Base-by-base conservation (phyloP, 2,329 filamentous ascomycete species). In the Teratosphaeria pseudoeucalypti region DNA sequence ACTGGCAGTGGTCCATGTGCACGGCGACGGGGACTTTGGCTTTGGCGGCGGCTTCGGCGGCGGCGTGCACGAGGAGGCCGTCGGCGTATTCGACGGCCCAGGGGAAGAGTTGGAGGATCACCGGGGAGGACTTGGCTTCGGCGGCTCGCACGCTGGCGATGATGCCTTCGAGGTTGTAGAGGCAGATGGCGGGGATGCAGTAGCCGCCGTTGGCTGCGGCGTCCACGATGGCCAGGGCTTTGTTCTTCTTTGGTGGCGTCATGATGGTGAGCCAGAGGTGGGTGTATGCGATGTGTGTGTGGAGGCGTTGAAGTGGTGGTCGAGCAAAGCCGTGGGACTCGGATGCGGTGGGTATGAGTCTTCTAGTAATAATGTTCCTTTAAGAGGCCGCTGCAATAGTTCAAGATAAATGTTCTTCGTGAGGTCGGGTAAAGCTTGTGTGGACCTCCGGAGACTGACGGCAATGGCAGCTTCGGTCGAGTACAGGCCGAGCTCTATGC, bases 81-180 rank as follows among this genome's bases (percentile, higher is more conserved):
- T 81, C 79, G 3, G 85, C 84, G 74, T 86, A 89, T 63, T 84
- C 76, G 56, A 89, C 79, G 0, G 86, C 85, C 86, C 86, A 89
- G 19, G 86, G 87, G 73, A 90, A 90, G 65, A 89, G 82, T 34
- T 87, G 82, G 65, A 89, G 83, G 77, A 89, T 88, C 61, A 85
- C 81, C 0, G 87, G 85, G 0, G 85, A 86, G 55, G 77, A 77
- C 62, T 85, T 85, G 26, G 81, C 79, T 74, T 89, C 85, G 60
- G 86, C 86, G 10, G 86, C 86, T 65, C 81, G 81, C 55, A 89
- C 83, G 2, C 83, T 85, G 1, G 85, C 86, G 34, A 88, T 77
- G 64, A 90, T 85, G 56, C 83, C 43, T 23, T 49, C 43, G 19
- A 49, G 43, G 43, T 49, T 49, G 43, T 49, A 49, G 19, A 65